phyloP scores from a whole-genome alignment of 495 filamentous ascomycete species.

The Chlorociboria aeruginascens region DNA sequence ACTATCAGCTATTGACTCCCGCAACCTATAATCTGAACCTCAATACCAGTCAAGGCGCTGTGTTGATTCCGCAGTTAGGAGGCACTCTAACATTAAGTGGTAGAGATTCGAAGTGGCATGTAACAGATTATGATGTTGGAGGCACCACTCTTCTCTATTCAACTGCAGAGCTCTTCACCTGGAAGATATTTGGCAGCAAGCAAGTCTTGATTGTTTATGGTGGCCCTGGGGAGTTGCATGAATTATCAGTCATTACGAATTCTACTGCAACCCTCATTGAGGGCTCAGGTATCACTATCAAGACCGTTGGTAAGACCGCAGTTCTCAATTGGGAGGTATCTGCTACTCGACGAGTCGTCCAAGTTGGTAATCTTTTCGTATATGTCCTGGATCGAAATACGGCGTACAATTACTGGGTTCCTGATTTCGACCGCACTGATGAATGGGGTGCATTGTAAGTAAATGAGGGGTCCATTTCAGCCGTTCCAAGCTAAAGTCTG shows the following conservation, averaged over 20 bases:
- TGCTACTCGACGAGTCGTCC: constrained; percentile 37
- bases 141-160: constrained; percentile 59
- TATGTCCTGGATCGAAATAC: constrained; percentile 53
- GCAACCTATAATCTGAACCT: constrained; percentile 50
- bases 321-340: constrained; percentile 47
- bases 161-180: constrained; percentile 64
- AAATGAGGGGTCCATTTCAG: not conserved
- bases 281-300: constrained; percentile 33
- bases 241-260: constrained; percentile 42
- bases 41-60: constrained; percentile 44
- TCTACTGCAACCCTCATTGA: constrained; percentile 35
- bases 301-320: constrained; percentile 28
- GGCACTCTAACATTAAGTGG: constrained; percentile 52
- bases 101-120: constrained; percentile 61
- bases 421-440: constrained; percentile 35
- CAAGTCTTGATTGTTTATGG: constrained; percentile 62
- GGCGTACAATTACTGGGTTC: constrained; percentile 68
- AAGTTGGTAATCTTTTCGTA: constrained; percentile 42
- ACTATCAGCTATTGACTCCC: constrained; percentile 42
- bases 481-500: not conserved
- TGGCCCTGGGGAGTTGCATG: constrained; percentile 55
- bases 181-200: constrained; percentile 46
- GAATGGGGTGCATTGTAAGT: constrained; percentile 20
- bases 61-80: constrained; percentile 53
- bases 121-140: constrained; percentile 60